phyloP scores from a whole-genome alignment of 2,329 filamentous ascomycete species.

The Nemania sp. region DNA sequence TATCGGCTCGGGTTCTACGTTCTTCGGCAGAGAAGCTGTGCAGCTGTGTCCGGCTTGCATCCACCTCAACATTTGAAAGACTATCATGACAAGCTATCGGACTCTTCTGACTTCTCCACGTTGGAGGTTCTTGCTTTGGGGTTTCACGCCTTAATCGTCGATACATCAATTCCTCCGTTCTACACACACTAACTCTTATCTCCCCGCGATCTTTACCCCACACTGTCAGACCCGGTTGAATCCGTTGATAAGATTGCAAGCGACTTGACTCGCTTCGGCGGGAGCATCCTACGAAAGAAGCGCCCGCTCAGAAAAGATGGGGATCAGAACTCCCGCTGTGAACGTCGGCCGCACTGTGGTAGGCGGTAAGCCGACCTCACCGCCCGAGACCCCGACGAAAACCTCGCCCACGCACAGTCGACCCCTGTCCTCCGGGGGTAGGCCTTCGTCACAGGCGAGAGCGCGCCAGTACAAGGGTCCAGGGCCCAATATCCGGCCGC shows the following conservation, averaged over 20 bases:
- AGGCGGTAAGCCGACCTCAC: conserved; percentile 44
- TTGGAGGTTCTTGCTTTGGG: conserved; percentile 51
- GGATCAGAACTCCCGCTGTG: conserved; percentile 38
- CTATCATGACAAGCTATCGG: conserved; percentile 53
- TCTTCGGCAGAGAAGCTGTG: conserved; percentile 35
- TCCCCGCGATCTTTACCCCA: conserved; percentile 40
- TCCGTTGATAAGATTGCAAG: conserved; percentile 36
- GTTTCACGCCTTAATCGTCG: conserved; percentile 46
- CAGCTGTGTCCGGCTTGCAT: conserved; percentile 36
- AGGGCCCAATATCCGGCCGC: conserved; percentile 41
- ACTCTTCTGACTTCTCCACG: conserved; percentile 46
- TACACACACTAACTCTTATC: conserved; percentile 29
- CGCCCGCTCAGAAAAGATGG: conserved; percentile 31
- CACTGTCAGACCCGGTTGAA: conserved; percentile 34
- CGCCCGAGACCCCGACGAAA: conserved; percentile 46
- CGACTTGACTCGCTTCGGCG: conserved; percentile 33
- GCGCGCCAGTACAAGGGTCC: conserved; percentile 32
- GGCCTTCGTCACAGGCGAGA: conserved; percentile 26
- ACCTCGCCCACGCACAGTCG: conserved; percentile 37
- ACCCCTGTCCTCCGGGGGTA: conserved; percentile 30
- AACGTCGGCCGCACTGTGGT: conserved; percentile 31
- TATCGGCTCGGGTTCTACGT: conserved; percentile 15
- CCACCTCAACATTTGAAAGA: conserved; percentile 35
- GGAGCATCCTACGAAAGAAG: conserved; percentile 34
- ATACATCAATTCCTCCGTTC: conserved; percentile 22